phyloP scores from a whole-genome alignment of 176 grass and related monocot species.

The Oryza coarctata region DNA sequence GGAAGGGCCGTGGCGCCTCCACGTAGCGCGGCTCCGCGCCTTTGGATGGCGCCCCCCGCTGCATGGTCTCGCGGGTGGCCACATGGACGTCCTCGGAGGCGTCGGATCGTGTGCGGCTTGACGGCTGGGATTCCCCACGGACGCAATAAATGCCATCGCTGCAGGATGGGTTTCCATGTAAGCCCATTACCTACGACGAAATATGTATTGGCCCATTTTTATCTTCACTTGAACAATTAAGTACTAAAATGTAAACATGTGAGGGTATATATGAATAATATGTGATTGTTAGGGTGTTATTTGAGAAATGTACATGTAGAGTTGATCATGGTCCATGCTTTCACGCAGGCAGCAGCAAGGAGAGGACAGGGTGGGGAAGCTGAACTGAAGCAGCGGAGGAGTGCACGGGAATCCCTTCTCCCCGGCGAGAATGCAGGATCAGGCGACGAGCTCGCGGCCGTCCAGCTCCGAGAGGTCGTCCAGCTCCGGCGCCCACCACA shows the following conservation, averaged over 20 bases:
- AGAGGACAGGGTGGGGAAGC: not conserved
- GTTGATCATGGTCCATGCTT: conserved; percentile 28
- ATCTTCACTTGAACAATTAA: accelerated
- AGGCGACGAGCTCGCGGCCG: conserved; percentile 69
- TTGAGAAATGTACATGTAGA: not conserved
- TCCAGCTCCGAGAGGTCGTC: conserved; percentile 97
- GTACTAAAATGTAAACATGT: not conserved
- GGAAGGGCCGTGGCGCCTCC: conserved; percentile 16
- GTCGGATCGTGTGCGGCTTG: not conserved
- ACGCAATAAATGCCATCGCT: conserved; percentile 15
- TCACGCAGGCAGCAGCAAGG: not conserved
- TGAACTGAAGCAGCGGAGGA: conserved; percentile 8
- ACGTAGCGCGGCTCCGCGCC: conserved; percentile 48
- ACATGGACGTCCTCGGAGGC: not conserved
- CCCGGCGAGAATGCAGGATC: conserved; percentile 57
- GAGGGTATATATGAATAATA: accelerated
- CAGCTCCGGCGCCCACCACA: conserved; percentile 71
- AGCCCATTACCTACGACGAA: accelerated
- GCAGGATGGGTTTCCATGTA: not conserved
- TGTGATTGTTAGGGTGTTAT: accelerated
- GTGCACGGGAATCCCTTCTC: not conserved
- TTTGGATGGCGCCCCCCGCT: conserved; percentile 48
- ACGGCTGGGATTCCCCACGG: conserved; percentile 17
- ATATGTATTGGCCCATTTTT: accelerated
- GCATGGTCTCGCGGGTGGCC: conserved; percentile 43